A percentile compares a stretch with the other conserved stretches of the same genome.
Evolutionary conservation across 257 asterid genomes (phyloP).

Genomic region (Solanum habrochaites): DNA sequence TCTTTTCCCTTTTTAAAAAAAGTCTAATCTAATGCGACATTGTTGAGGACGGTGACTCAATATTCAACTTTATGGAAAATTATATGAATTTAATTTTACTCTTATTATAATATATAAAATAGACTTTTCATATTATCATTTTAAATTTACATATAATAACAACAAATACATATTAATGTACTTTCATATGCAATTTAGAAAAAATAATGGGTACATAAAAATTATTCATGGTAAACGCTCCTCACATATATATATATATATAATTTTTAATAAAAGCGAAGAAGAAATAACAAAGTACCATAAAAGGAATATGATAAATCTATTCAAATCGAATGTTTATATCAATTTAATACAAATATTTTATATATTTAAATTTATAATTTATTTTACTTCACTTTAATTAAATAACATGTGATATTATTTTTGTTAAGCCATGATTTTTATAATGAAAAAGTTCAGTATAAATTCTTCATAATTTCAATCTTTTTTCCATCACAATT

Average conservation of each 20-base stretch:
- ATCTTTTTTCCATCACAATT: not conserved
- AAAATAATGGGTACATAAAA: no score
- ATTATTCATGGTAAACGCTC: no score
- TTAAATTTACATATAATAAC: not conserved
- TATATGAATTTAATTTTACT: not conserved
- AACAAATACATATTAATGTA: no score
- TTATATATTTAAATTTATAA: no score
- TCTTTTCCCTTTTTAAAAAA: not conserved
- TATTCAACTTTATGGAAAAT: not conserved
- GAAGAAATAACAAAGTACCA: no score
- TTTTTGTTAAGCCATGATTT: not conserved
- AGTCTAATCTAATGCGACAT: not conserved
- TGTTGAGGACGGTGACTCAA: not conserved
- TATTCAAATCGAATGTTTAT: accelerated
- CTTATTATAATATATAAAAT: not conserved
- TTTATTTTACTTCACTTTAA: no score
- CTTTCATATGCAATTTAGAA: no score
- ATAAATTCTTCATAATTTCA: not conserved
- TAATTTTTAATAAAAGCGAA: no score
- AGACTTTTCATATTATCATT: not conserved
- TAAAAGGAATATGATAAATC: no score
- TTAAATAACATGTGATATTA: no score
- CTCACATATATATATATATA: no score
- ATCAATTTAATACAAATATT: accelerated
- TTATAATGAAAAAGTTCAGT: not conserved